Evolutionary conservation across 768 basidiomycete species (phyloP).

Genomic region (Hypsizygus marmoreus): DNA sequence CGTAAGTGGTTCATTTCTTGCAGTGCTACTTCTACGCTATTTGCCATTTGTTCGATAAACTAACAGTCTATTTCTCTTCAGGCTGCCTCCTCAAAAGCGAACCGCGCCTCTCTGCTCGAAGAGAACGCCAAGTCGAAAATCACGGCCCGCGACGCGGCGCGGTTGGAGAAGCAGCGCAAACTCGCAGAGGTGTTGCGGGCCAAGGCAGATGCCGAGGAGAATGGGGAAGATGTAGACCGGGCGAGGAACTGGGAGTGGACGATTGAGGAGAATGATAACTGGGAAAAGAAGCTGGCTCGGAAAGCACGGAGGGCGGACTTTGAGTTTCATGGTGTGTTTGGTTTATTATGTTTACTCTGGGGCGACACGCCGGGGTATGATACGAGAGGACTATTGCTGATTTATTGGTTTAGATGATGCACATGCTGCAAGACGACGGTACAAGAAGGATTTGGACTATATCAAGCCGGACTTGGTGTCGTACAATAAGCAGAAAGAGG

Average conservation of each 20-base stretch:
- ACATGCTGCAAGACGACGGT: constrained; percentile 83
- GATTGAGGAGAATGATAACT: constrained; percentile 92
- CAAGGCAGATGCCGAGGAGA: constrained; percentile 87
- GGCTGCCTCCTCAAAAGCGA: constrained; percentile 79
- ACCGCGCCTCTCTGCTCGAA: constrained; percentile 82
- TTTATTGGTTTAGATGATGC: constrained; percentile 67
- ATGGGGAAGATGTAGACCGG: constrained; percentile 89
- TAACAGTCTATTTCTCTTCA: constrained; percentile 27
- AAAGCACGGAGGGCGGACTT: constrained; percentile 87
- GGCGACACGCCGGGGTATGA: no score
- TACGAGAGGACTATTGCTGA: background rate
- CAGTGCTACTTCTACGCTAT: constrained; percentile 6
- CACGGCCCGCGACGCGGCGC: constrained; percentile 75
- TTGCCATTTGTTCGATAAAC: background rate
- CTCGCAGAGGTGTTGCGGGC: constrained; percentile 83
- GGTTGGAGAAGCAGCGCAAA: constrained; percentile 87
- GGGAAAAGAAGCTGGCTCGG: constrained; percentile 88
- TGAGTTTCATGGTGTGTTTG: constrained; percentile 82
- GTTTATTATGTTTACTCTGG: no score
- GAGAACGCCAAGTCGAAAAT: constrained; percentile 80
- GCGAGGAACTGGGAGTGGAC: constrained; percentile 95
- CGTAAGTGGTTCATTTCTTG: constrained; percentile 47
- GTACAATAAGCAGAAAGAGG: constrained; percentile 89
- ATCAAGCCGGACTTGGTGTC: constrained; percentile 86
- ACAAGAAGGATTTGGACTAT: constrained; percentile 88